Base-by-base conservation (phyloP, 1,284 basidiomycete genomes). In the Sphagnurus paluster region DNA sequence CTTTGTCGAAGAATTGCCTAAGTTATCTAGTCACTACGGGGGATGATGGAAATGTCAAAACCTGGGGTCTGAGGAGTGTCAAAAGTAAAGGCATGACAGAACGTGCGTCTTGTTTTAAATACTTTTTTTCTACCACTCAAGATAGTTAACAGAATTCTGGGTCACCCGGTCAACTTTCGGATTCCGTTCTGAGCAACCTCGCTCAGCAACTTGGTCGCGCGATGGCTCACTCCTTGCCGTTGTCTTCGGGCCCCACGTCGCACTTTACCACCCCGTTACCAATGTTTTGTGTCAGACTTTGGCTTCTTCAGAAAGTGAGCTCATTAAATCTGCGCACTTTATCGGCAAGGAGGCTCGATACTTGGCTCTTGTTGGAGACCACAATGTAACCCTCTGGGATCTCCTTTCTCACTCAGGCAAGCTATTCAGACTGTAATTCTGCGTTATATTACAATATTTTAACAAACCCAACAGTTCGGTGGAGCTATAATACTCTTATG, bases 221-320 rank as follows among this genome's bases (percentile, higher is more conserved):
- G 96, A 98, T 62, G 89, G 83, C 6, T 94, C 94, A 9, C 74
- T 99, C 29, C 71, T 98, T 20, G 90, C 87, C 4, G 76, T 96
- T 5, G 76, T 85, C 6, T 79, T 90, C 42, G 83, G 81, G 0
- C 62, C 76, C 16, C 80, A 83, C 47, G 76, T 96, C 39, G 83
- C 84, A 4, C 66, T 99, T 2, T 97, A 92, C 70, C 85, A 93
- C 56, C 79, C 90, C 0, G 61, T 72, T 21, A 83, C 80, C 34
- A 89, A 86, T 55, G 66, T 75, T n/a, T 69, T 91, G 19, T 70
- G 80, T 13, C 79, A 81, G 42, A 82, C 80, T 0, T 72, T 97
- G 36, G 76, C 81, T 24, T 71, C 75, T 19, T 74, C 81, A 20
- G 79, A 81, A 48, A 75, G 77, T 40, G 56, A 71, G 58, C 54